These are phyloP conservation scores for Kazachstania martiniae DNA, from an alignment of 805 yeast genomes.

Conservation along the genomic window DNA sequence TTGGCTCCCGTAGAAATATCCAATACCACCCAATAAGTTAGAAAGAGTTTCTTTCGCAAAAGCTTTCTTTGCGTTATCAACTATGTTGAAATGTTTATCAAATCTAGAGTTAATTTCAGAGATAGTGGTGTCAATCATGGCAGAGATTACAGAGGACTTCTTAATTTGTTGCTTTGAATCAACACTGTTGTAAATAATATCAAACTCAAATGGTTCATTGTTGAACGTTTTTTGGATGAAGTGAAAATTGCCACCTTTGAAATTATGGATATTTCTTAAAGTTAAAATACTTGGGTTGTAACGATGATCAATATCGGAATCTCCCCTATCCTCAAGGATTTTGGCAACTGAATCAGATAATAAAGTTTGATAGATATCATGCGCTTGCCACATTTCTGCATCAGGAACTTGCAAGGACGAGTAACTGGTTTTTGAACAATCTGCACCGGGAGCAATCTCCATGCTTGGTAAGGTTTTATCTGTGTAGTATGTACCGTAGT, in stretches of 20 bases:
- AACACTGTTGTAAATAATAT: constrained; percentile 47
- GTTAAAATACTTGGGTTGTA: constrained; percentile 36
- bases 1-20: constrained; percentile 78
- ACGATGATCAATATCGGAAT: constrained; percentile 16
- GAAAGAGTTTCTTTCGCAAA: constrained; percentile 78
- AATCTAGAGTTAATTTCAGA: constrained; percentile 31
- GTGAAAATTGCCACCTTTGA: constrained; percentile 64
- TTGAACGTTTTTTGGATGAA: constrained; percentile 63
- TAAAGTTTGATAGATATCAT: constrained; percentile 60
- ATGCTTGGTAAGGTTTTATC: constrained; percentile 20
- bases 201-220: constrained; percentile 61
- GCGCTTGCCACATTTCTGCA: constrained; percentile 65
- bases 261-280: constrained; percentile 46
- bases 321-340: constrained; percentile 20
- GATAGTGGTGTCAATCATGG: constrained; percentile 14
- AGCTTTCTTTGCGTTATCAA: constrained; percentile 30
- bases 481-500: constrained; percentile 29
- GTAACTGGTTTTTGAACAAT: constrained; percentile 56
- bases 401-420: constrained; percentile 60
- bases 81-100: constrained; percentile 39
- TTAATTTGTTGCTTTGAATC: constrained; percentile 31
- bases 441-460: constrained; percentile 31
- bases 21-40: constrained; percentile 80
- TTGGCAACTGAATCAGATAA: constrained; percentile 57
- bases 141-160: constrained; percentile 11